Evolutionary conservation across 2,329 filamentous ascomycete species (phyloP).

Genomic region (Colletotrichum sansevieriae): DNA sequence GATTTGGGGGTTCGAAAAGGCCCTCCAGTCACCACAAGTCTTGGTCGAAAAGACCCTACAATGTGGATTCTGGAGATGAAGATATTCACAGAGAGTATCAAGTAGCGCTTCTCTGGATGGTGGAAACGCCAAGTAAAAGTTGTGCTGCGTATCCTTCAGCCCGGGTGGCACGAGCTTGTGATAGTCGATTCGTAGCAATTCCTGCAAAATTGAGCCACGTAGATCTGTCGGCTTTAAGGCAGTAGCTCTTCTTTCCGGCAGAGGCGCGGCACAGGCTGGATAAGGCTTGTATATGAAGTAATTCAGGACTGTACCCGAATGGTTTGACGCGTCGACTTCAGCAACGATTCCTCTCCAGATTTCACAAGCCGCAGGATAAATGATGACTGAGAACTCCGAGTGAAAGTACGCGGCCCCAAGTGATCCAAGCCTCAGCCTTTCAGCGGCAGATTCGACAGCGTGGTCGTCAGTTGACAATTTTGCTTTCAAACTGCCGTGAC

Average conservation of each 20-base stretch:
- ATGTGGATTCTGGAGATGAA: constrained; percentile 54
- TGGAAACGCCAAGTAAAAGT: constrained; percentile 66
- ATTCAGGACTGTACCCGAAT: constrained; percentile 45
- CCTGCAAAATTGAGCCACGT: constrained; percentile 43
- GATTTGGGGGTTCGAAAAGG: constrained; percentile 52
- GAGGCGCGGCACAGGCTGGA: constrained; percentile 18
- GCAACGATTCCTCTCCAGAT: constrained; percentile 49
- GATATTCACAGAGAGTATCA: constrained; percentile 59
- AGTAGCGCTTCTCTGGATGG: constrained; percentile 50
- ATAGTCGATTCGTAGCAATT: constrained; percentile 51
- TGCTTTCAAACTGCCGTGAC: constrained; percentile 38
- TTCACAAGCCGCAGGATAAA: constrained; percentile 54
- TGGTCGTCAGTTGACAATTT: constrained; percentile 5
- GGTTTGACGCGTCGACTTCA: constrained; percentile 39
- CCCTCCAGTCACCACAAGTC: constrained; percentile 60
- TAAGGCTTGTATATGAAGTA: constrained; percentile 55
- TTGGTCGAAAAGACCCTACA: constrained; percentile 59
- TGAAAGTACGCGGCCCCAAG: constrained; percentile 53
- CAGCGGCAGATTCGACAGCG: constrained; percentile 48
- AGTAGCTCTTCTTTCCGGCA: neutral
- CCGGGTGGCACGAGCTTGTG: constrained; percentile 45
- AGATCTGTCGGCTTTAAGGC: neutral
- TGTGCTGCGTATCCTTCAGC: constrained; percentile 45
- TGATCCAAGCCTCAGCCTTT: constrained; percentile 52
- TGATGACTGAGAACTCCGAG: constrained; percentile 52